Percentiles rank a stretch among this genome's conserved stretches.
Conservation (phyloP, 106 monocot species). For the Cymbidium sinense region DNA sequence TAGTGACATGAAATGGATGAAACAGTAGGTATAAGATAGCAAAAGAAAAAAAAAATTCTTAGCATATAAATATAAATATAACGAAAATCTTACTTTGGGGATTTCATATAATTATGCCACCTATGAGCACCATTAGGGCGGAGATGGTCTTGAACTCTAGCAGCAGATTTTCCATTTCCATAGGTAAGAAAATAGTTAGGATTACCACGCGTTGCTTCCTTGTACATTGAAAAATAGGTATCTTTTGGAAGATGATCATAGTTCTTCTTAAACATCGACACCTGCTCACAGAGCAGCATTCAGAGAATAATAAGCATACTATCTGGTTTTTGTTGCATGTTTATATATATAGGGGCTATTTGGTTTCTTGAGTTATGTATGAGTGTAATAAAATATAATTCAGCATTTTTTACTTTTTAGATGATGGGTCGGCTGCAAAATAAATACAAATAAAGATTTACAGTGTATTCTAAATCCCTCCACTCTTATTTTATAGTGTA, state of each 20-base stretch:
- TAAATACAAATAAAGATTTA: no score
- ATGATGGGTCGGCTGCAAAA: no score
- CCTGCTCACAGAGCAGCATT: conserved; percentile 34
- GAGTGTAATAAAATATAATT: no score
- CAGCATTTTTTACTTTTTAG: no score
- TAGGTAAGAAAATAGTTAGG: conserved; percentile 99
- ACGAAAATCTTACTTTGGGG: conserved; percentile 58
- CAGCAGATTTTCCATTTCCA: conserved; percentile 99
- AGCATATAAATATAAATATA: background rate
- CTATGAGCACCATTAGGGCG: conserved; percentile 98
- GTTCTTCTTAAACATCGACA: conserved; percentile 98
- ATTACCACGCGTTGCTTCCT: conserved; percentile 94
- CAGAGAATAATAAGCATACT: background rate
- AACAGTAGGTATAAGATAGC: background rate
- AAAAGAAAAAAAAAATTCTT: background rate
- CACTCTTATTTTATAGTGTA: no score
- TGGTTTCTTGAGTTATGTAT: no score
- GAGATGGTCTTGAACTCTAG: conserved; percentile 83
- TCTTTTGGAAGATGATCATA: conserved; percentile 96
- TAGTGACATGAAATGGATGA: background rate
- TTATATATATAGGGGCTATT: no score
- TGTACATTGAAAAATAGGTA: conserved; percentile 87
- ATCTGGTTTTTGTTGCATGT: background rate
- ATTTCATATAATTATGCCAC: conserved; percentile 97
- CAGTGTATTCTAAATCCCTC: no score